phyloP scores from a whole-genome alignment of 2,329 filamentous ascomycete species.

The Myriosclerotinia duriaeana region DNA sequence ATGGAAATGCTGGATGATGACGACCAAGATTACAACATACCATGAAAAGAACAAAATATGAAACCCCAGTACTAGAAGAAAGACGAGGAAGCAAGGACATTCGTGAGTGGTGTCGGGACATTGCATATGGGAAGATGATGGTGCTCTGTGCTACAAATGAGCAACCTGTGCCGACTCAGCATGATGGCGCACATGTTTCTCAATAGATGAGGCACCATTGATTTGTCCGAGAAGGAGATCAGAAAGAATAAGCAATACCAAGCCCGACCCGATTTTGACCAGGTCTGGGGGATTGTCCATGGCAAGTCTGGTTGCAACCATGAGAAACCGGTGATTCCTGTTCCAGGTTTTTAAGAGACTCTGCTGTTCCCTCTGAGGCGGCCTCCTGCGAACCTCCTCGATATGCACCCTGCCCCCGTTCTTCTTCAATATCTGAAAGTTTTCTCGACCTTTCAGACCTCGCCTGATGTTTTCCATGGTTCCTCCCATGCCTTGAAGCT shows the following conservation, averaged over 20 bases:
- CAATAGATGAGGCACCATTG: background rate
- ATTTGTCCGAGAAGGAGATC: background rate
- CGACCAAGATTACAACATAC: background rate
- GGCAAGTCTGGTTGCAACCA: conserved; percentile 6
- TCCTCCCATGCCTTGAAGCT: background rate
- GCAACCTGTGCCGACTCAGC: background rate
- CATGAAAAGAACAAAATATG: background rate
- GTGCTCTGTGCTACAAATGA: background rate
- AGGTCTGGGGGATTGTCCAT: background rate
- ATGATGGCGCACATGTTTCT: background rate
- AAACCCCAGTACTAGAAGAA: background rate
- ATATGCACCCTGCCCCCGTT: background rate
- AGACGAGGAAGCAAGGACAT: background rate
- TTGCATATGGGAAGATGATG: background rate
- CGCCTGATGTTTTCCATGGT: background rate
- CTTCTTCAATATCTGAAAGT: conserved; percentile 5
- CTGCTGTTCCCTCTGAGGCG: background rate
- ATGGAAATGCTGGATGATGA: conserved; percentile 26
- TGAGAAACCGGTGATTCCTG: background rate
- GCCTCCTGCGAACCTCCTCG: background rate
- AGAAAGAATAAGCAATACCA: conserved; percentile 5
- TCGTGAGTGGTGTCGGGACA: background rate
- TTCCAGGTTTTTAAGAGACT: background rate
- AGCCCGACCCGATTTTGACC: background rate
- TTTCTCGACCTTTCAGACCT: background rate